Percentiles rank a stretch among this genome's conserved stretches.
Conservation (phyloP, 2,329 filamentous ascomycete genomes). For the Pseudomassariella vexata region DNA sequence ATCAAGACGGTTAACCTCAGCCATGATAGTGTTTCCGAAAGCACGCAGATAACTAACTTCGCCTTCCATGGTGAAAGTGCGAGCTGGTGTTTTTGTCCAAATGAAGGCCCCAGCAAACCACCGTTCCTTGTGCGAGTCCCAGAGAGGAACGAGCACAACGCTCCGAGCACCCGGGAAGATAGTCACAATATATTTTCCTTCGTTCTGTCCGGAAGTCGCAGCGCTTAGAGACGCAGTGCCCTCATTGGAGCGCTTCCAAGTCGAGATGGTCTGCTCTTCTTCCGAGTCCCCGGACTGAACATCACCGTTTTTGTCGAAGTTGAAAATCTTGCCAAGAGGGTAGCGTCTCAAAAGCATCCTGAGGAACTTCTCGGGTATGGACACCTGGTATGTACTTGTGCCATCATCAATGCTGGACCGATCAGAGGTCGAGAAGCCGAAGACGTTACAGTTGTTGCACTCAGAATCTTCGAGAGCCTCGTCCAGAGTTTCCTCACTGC, state of each 20-base stretch:
- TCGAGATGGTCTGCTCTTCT: slow-evolving; percentile 1
- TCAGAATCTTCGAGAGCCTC: slow-evolving; percentile 5
- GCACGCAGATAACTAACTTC: slow-evolving; percentile 45
- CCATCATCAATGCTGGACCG: slow-evolving; percentile 24
- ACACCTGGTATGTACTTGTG: too few species aligned
- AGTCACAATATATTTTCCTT: neutral
- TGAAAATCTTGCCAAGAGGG: slow-evolving; percentile 40
- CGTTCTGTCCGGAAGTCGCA: neutral
- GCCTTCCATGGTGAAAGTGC: slow-evolving; percentile 35
- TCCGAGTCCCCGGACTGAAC: slow-evolving; percentile 23
- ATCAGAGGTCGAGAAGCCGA: slow-evolving; percentile 31
- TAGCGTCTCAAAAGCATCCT: slow-evolving; percentile 35
- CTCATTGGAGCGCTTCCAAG: too few species aligned
- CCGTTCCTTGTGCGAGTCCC: slow-evolving; percentile 37
- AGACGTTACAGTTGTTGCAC: slow-evolving; percentile 20
- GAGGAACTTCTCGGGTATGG: slow-evolving; percentile 32
- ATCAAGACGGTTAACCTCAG: slow-evolving; percentile 43
- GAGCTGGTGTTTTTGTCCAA: slow-evolving; percentile 36
- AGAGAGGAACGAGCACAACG: slow-evolving; percentile 41
- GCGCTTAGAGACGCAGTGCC: too few species aligned
- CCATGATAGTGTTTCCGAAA: slow-evolving; percentile 49
- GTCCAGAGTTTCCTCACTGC: slow-evolving; percentile 10
- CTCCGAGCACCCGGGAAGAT: slow-evolving; percentile 38
- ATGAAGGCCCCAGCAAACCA: slow-evolving; percentile 45
- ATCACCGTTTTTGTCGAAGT: slow-evolving; percentile 32